These are phyloP conservation scores for Leptographium radiaticola DNA, from an alignment of 2,329 filamentous ascomycete genomes.

Conservation along the genomic window DNA sequence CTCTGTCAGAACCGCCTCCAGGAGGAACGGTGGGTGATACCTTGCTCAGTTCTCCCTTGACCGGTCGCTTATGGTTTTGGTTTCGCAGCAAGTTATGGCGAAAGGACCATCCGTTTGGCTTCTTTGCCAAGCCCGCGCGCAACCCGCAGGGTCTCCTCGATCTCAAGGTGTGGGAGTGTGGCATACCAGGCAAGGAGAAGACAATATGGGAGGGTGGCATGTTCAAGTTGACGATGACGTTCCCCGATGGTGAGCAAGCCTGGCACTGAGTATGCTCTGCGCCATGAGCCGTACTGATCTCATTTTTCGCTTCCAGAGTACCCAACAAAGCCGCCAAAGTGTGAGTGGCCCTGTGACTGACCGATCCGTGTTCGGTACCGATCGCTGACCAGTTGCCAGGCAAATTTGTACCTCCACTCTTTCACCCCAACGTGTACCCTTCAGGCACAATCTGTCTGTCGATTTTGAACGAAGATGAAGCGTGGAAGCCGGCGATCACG, in stretches of 20 bases:
- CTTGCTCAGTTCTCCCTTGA: neutral
- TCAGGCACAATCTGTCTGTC: conserved; percentile 95
- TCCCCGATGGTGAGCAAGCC: conserved; percentile 70
- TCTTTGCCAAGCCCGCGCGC: conserved; percentile 81
- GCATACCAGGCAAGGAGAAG: conserved; percentile 89
- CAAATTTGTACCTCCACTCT: conserved; percentile 92
- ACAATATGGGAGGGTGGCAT: conserved; percentile 97
- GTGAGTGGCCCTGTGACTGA: conserved; percentile 39
- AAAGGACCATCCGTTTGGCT: conserved; percentile 92
- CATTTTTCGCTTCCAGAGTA: conserved; percentile 51
- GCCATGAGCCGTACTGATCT: neutral
- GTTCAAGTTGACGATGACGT: conserved; percentile 86
- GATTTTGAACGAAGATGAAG: conserved; percentile 96
- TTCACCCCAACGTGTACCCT: conserved; percentile 97
- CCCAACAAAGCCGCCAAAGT: conserved; percentile 96
- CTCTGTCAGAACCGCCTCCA: conserved; percentile 79
- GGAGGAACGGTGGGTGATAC: conserved; percentile 42
- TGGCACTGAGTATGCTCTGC: neutral
- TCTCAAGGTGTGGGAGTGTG: conserved; percentile 92
- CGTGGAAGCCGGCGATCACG: conserved; percentile 96
- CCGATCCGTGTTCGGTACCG: too few species aligned
- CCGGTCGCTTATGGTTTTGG: neutral
- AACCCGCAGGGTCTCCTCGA: conserved; percentile 72
- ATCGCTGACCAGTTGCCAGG: conserved; percentile 34
- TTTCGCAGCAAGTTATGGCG: conserved; percentile 80